A percentile compares a stretch with the other conserved stretches of the same genome.
Conservation (phyloP, 169 alveolate species). For the Plasmodium adleri region DNA sequence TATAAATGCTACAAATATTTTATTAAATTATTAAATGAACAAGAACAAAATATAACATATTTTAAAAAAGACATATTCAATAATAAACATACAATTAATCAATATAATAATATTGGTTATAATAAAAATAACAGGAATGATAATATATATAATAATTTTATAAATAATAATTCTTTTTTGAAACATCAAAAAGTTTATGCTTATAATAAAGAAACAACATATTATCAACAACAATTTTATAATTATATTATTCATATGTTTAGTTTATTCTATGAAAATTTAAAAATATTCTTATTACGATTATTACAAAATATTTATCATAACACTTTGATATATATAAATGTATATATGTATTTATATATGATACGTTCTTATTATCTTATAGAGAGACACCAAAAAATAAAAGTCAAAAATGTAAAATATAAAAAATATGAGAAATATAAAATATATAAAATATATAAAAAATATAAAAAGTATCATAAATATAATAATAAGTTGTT, state of each 20-base stretch:
- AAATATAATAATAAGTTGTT: too few species aligned
- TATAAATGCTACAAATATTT: neutral
- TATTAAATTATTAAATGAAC: neutral
- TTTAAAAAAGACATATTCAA: neutral
- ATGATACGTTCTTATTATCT: conserved; percentile 16
- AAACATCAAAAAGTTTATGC: too few species aligned
- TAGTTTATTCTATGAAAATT: conserved; percentile 40
- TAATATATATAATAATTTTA: too few species aligned
- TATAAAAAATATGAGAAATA: too few species aligned
- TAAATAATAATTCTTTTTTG: too few species aligned
- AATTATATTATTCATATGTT: conserved; percentile 5
- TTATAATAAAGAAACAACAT: neutral
- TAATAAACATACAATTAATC: too few species aligned
- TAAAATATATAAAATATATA: too few species aligned
- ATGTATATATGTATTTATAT: conserved; percentile 45
- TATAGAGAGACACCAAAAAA: neutral
- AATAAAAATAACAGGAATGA: too few species aligned
- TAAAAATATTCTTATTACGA: conserved; percentile 43
- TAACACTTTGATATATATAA: conserved; percentile 19
- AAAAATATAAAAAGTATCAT: too few species aligned
- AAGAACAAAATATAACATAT: neutral
- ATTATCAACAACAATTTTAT: neutral
- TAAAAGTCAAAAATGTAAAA: neutral
- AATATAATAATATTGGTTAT: too few species aligned
- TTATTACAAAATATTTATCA: conserved; percentile 23